Evolutionary conservation across 208 protist genomes (phyloP), one percentile per base, ranked within the genome.

Genomic region (Blechomonas ayalai): DNA sequence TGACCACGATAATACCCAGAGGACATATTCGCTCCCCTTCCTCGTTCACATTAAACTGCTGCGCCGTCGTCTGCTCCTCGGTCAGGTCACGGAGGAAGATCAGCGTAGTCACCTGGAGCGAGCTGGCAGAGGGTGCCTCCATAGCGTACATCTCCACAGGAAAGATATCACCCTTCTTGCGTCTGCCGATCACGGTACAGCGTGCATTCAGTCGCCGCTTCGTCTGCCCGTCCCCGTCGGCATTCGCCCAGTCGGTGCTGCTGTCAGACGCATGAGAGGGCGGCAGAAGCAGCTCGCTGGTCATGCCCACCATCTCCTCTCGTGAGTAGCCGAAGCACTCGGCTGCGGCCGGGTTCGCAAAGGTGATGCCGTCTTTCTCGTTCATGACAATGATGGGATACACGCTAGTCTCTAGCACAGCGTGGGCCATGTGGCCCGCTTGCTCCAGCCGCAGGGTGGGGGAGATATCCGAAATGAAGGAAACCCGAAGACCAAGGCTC

Each of bases 321-420:
- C 19, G 12, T 4, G 35, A 24, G 31, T 57, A 60, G 8, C 42
- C 39, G 23, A 71, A 67, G 28, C 8, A 45, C 37, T 48, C 52
- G 13, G 43, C 59, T 4, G 64, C 55, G n/a, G 27, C 51, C 31
- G 43, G 35, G 59, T 77, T 77, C 54, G 73, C 48, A 19, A 46
- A 29, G 32, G 33, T 20, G 2, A 77, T 55, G 26, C 43, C 59
- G 27, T 64, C 68, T 20, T 43, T 55, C 13, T 5, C 15, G 52
- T 41, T 45, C 31, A 52, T 59, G n/a, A 52, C 53, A 13, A 77
- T 46, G 16, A 77, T 47, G 1, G 59, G 59, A 19, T 53, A 43
- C 24, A 66, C 25, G 42, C 40, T 56, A 28, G 24, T 48, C 37
- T 60, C 37, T 43, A 64, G 34, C n/a, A 60, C 36, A 3, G 20